These are phyloP conservation scores for Myxozyma neotropica DNA, from an alignment of 805 yeast species.

Conservation along the genomic window DNA sequence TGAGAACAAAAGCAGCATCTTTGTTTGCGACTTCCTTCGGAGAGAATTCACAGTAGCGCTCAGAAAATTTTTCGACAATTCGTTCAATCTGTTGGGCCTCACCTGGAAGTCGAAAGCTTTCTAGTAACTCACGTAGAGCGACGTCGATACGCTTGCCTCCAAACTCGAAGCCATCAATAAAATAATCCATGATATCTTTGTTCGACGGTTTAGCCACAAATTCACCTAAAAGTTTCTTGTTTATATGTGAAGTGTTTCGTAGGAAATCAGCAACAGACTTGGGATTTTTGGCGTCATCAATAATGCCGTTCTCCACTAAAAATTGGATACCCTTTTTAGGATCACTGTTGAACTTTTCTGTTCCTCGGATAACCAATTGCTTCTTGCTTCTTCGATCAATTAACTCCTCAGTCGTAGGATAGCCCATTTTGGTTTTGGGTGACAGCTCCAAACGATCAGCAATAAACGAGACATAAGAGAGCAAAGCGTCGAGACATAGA, in stretches of 20 bases:
- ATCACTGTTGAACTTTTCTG: conserved; percentile 72
- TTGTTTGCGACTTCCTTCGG: conserved; percentile 69
- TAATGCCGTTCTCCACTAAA: conserved; percentile 66
- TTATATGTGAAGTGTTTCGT: conserved; percentile 76
- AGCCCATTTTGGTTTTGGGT: conserved; percentile 1
- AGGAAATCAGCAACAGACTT: conserved; percentile 74
- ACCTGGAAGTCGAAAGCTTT: conserved; percentile 90
- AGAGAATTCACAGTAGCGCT: conserved; percentile 72
- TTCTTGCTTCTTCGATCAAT: conserved; percentile 48
- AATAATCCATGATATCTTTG: conserved; percentile 58
- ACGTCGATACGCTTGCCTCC: conserved; percentile 84
- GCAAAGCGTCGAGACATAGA: conserved; percentile 83
- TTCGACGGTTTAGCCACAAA: conserved; percentile 76
- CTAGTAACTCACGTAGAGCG: conserved; percentile 78
- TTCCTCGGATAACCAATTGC: conserved; percentile 73
- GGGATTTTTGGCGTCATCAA: conserved; percentile 53
- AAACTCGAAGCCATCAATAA: conserved; percentile 74
- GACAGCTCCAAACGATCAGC: conserved; percentile 35
- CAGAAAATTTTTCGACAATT: conserved; percentile 82
- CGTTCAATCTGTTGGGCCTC: conserved; percentile 97
- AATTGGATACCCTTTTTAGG: conserved; percentile 74
- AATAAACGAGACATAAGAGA: conserved; percentile 48
- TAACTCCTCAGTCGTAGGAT: conserved; percentile 23
- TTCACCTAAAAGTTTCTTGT: conserved; percentile 87
- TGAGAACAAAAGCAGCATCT: conserved; percentile 88